Conservation (phyloP, 148 eudicot species). For the Arbutus unedo region DNA sequence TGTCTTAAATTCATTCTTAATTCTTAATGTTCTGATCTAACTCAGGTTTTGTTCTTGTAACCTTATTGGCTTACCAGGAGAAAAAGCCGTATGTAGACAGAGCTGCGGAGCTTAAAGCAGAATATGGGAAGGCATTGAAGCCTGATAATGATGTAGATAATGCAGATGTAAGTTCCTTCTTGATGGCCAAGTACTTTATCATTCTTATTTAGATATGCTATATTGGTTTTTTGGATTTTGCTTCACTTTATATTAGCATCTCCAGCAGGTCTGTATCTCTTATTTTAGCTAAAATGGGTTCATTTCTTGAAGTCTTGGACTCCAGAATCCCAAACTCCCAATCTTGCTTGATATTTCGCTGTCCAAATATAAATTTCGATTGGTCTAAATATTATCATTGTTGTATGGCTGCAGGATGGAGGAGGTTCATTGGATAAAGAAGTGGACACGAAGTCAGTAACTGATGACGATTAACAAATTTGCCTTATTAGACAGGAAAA, state of each 20-base stretch:
- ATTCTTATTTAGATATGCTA: neutral
- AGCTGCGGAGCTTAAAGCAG: conserved; percentile 73
- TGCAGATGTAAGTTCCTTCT: conserved; percentile 35
- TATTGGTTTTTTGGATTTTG: neutral
- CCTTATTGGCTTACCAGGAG: conserved; percentile 42
- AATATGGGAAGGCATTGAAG: conserved; percentile 53
- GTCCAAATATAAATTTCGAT: neutral
- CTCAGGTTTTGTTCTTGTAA: neutral
- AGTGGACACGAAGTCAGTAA: conserved; percentile 26
- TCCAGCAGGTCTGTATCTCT: neutral
- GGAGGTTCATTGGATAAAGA: conserved; percentile 26
- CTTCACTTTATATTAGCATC: neutral
- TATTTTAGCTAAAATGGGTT: neutral
- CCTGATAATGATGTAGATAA: conserved; percentile 39
- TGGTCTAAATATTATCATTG: neutral
- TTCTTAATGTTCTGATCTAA: neutral
- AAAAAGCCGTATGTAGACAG: conserved; percentile 63
- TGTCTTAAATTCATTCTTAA: neutral
- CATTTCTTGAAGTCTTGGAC: neutral
- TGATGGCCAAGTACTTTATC: too few species aligned
- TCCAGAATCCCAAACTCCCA: neutral
- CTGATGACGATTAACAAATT: conserved; percentile 23
- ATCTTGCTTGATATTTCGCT: neutral
- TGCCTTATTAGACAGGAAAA: neutral
- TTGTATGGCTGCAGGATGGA: conserved; percentile 24